Evolutionary conservation across 352 stramenopile genomes (phyloP), one percentile per base, ranked within the genome.

Genomic region (Achlya hypogyna): DNA sequence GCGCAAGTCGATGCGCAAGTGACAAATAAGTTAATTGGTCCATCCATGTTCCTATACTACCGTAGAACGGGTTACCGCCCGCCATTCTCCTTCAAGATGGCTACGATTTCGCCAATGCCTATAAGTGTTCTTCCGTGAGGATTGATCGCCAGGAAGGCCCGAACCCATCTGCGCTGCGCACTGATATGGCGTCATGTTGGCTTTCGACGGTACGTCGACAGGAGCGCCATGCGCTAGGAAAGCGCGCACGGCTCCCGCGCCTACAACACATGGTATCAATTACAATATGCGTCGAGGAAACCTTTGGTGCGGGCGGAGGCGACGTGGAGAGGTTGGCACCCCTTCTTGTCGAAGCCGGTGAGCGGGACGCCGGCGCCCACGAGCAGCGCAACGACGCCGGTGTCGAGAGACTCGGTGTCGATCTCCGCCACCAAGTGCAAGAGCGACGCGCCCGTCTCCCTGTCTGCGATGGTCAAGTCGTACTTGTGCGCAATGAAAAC

Each of bases 181-280:
- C 56, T 67, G 60, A 25, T 59, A 67, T 23, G 60, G 60, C 51
- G 60, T 67, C 60, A 67, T 67, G 43, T 67, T 67, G 23, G 40
- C 59, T 18, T 58, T 54, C 20, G 42, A 40, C 4, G 60, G 10
- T 6, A 12, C n/a, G 23, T 67, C 59, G n/a, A 45, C 42, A 12
- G 60, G 60, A n/a, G 60, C 60, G 20, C 60, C 60, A 18, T 40
- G 20, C 18, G 60, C 45, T 10, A 67, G 20, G 8, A 67, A 28
- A 8, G 60, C 60, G 9, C 42, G 42, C n/a, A 67, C 43, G 5
- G 34, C 60, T 2, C 51, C 51, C 23, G 60, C 60, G 10, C 60
- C 60, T 67, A 29, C 20, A 34, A 28, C 25, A 2, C 25, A 18
- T 16, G 12, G 40, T 34, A 47, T 27, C 28, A 8, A 40, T 2